Evolutionary conservation across 371 early-diverging fungal genomes (phyloP).

Genomic region (Mortierella sp.): DNA sequence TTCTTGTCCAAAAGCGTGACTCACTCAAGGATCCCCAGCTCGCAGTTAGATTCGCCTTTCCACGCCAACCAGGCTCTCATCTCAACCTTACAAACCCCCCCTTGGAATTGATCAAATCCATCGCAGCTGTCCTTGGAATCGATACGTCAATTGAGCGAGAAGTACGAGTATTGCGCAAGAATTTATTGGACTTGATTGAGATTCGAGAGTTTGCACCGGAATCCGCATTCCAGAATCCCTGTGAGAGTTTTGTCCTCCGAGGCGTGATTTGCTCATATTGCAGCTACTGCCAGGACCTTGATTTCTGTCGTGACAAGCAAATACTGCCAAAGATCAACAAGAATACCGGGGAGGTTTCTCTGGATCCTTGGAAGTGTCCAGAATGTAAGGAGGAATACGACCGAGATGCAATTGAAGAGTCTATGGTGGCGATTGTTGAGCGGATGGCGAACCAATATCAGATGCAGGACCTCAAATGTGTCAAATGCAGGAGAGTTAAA

Average conservation of each 20-base stretch:
- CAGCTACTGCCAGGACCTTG: slow-evolving; percentile 85
- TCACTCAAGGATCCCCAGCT: slow-evolving; percentile 49
- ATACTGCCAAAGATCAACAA: slow-evolving; percentile 67
- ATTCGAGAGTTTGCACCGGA: slow-evolving; percentile 85
- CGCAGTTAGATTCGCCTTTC: slow-evolving; percentile 64
- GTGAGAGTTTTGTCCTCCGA: slow-evolving; percentile 79
- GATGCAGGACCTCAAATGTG: slow-evolving; percentile 88
- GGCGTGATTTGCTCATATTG: slow-evolving; percentile 93
- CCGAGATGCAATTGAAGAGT: slow-evolving; percentile 78
- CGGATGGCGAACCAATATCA: slow-evolving; percentile 84
- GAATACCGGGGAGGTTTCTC: slow-evolving; percentile 56
- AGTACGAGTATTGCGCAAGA: slow-evolving; percentile 79
- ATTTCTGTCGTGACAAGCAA: slow-evolving; percentile 88
- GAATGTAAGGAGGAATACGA: slow-evolving; percentile 85
- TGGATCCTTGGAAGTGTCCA: slow-evolving; percentile 72
- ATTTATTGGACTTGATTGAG: slow-evolving; percentile 77
- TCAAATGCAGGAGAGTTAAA: slow-evolving; percentile 83
- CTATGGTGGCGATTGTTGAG: slow-evolving; percentile 86
- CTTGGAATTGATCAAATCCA: slow-evolving; percentile 75
- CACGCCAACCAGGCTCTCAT: slow-evolving; percentile 79
- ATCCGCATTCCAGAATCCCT: slow-evolving; percentile 84
- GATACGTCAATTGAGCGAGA: slow-evolving; percentile 74
- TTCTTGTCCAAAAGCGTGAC: slow-evolving; percentile 38
- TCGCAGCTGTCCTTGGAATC: slow-evolving; percentile 73
- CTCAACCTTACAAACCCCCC: slow-evolving; percentile 63